Evolutionary conservation across 2,329 filamentous ascomycete species (phyloP).

Genomic region (Nothomitra cinnamomea): DNA sequence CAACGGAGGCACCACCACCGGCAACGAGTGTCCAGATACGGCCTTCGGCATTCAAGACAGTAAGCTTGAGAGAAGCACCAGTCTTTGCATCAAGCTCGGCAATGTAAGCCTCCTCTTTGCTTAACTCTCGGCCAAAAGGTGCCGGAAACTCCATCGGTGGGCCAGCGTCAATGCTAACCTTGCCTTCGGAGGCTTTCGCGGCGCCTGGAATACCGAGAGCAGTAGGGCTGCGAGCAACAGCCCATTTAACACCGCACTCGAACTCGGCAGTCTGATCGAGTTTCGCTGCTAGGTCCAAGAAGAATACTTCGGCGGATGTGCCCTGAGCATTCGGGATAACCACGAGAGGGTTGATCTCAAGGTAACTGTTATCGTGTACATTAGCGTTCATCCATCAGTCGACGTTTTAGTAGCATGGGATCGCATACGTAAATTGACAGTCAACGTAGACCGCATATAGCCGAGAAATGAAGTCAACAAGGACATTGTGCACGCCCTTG

Average conservation of each 20-base stretch:
- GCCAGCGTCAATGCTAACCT: slow-evolving; percentile 87
- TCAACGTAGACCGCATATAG: slow-evolving; percentile 98
- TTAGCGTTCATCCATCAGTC: neutral
- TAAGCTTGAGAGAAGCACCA: slow-evolving; percentile 95
- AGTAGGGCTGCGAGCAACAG: slow-evolving; percentile 76
- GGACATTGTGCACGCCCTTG: slow-evolving; percentile 88
- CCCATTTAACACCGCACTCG: slow-evolving; percentile 98
- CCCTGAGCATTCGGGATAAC: slow-evolving; percentile 87
- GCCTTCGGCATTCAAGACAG: slow-evolving; percentile 78
- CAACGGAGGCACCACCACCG: slow-evolving; percentile 97
- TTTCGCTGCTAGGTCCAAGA: slow-evolving; percentile 97
- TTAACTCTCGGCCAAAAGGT: slow-evolving; percentile 94
- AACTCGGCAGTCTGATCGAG: slow-evolving; percentile 98
- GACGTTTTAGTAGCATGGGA: neutral
- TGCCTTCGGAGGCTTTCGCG: slow-evolving; percentile 36
- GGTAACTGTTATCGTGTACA: slow-evolving; percentile 39
- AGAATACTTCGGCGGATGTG: slow-evolving; percentile 89
- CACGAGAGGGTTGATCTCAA: slow-evolving; percentile 98
- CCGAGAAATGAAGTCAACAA: slow-evolving; percentile 97
- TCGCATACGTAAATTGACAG: slow-evolving; percentile 75
- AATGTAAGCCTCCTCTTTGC: slow-evolving; percentile 98
- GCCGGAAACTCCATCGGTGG: slow-evolving; percentile 98
- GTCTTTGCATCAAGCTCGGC: slow-evolving; percentile 98
- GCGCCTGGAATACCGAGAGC: slow-evolving; percentile 68
- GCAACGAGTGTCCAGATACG: slow-evolving; percentile 97